Percentiles rank a stretch among this genome's conserved stretches.
phyloP scores from a whole-genome alignment of 2,329 filamentous ascomycete species.

The Aureobasidium vineae region DNA sequence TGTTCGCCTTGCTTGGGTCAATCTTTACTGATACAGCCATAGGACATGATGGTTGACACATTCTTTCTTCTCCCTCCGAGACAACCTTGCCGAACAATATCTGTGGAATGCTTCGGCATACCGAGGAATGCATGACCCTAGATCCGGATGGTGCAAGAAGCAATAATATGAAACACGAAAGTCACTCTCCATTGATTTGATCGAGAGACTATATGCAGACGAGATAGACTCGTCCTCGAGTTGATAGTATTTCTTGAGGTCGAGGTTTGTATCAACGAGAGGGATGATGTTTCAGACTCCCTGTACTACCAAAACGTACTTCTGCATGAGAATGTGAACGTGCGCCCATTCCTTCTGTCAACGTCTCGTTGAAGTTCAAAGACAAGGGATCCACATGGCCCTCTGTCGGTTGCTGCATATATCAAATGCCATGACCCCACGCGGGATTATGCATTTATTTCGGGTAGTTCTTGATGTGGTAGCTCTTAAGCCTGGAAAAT shows the following conservation, averaged over 20 bases:
- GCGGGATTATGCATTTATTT: slow-evolving; percentile 41
- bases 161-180: not conserved
- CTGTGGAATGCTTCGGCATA: slow-evolving; percentile 19
- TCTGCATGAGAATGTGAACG: not conserved
- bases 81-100: slow-evolving; percentile 17
- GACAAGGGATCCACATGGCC: not conserved
- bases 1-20: slow-evolving; percentile 9
- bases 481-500: slow-evolving; percentile 95
- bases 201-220: not conserved
- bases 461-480: slow-evolving; percentile 79
- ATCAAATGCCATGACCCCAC: not conserved
- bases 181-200: not conserved
- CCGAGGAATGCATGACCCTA: slow-evolving; percentile 5
- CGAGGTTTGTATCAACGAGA: not conserved
- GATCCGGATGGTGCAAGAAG: not conserved
- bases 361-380: not conserved
- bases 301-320: slow-evolving; percentile 4
- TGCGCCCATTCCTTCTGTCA: not conserved
- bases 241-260: not conserved
- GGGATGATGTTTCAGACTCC: slow-evolving; percentile 12
- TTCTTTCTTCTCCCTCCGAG: slow-evolving; percentile 16
- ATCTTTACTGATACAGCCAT: not conserved
- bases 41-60: not conserved
- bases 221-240: not conserved
- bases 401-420: not conserved